Base-by-base conservation (phyloP, 2,329 filamentous ascomycete genomes). In the Didymella pinodella region DNA sequence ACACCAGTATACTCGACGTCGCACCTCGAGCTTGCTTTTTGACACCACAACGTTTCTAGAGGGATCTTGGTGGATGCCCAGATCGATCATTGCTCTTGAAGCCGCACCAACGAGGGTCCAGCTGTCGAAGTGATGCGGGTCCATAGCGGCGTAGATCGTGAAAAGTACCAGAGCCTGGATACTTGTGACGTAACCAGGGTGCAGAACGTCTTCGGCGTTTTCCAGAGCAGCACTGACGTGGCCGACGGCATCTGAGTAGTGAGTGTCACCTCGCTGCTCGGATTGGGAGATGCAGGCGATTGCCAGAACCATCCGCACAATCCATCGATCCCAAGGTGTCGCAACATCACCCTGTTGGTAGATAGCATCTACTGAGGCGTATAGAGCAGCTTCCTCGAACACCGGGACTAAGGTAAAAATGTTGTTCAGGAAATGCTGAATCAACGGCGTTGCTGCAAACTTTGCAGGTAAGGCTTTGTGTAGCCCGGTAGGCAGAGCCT, bases 61-160 rank as follows among this genome's bases (percentile, higher is more conserved):
- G 3, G 93, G 92, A 66, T 98, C 94, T 78, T 97, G 94, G 76
- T 98, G 95, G 57, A 96, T 88, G 7, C 95, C 95, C 29, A 97
- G 80, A 78, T 99, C 95, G 22, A 97, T 86, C 71, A 94, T 88
- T 6, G 93, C 91, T 57, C 94, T 87, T 40, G 91, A 91, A 7
- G 94, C 93, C 74, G 95, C 93, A 7, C 94, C 95, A 55, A 97
- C 91, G 62, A 97, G 79, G 64, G 95, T 93, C 93, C 95, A 98
- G 68, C 90, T 92, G 71, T 97, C 93, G 71, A 97, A 97, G 72
- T 96, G 92, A 41, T 89, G 86, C 2, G 94, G 93, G 68, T 98
- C 93, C 48, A 97, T 83, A 81, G 95, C 90, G 3, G 94, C 89
- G 75, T 97, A 98, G 68, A 96, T 88, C 0, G 92, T 93, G 51